Evolutionary conservation across 768 basidiomycete genomes (phyloP).

Genomic region (Sarcomyxa edulis): DNA sequence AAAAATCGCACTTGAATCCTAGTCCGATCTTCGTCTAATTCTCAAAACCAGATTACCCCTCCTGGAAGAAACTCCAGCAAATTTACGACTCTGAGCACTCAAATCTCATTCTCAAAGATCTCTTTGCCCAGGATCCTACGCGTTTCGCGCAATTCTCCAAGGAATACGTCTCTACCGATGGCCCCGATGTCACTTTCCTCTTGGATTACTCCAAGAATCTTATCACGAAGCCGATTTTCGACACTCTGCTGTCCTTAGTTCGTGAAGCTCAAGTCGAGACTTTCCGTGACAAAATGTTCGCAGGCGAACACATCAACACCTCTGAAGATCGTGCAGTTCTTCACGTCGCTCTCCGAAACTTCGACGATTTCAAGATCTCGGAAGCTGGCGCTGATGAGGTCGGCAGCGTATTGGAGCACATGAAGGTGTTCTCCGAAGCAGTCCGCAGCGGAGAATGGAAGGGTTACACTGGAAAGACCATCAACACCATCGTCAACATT

Average conservation of each 20-base stretch:
- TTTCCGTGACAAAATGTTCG: constrained; percentile 88
- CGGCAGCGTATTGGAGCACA: constrained; percentile 77
- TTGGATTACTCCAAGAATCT: constrained; percentile 98
- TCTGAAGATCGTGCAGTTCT: constrained; percentile 97
- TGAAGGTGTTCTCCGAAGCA: constrained; percentile 81
- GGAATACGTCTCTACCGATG: constrained; percentile 62
- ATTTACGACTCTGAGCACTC: constrained; percentile 70
- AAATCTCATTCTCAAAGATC: constrained; percentile 82
- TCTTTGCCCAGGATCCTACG: constrained; percentile 83
- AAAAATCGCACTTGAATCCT: neutral
- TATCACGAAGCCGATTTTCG: constrained; percentile 80
- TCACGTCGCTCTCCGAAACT: constrained; percentile 87
- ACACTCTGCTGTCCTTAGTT: constrained; percentile 72
- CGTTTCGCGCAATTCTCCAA: constrained; percentile 85
- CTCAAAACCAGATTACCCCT: constrained; percentile 59
- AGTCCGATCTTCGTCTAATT: constrained; percentile 3
- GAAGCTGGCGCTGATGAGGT: constrained; percentile 87
- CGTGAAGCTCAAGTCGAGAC: constrained; percentile 83
- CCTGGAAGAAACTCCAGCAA: constrained; percentile 89
- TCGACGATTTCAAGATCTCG: constrained; percentile 67
- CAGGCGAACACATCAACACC: constrained; percentile 96
- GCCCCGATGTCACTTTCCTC: constrained; percentile 74
- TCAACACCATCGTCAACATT: constrained; percentile 95
- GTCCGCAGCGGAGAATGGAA: constrained; percentile 89
- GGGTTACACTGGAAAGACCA: constrained; percentile 94